Conservation (phyloP, 306 rosid species). For the Canavalia ensiformis region DNA sequence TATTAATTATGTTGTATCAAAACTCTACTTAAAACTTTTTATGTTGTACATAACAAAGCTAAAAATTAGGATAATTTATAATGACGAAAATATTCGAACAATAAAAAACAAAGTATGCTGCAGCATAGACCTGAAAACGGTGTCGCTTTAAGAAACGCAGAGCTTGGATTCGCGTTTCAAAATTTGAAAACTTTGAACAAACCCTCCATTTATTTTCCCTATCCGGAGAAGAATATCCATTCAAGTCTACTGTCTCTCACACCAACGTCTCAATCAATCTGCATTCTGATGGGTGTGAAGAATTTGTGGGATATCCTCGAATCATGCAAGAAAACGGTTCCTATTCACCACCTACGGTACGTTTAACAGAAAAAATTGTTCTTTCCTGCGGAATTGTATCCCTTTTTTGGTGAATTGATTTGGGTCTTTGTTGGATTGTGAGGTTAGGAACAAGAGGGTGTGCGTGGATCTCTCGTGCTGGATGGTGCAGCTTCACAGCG, state of each 20-base stretch:
- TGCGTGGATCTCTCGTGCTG: conserved; percentile 92
- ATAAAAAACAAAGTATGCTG: neutral
- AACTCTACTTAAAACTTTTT: no score
- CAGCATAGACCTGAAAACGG: neutral
- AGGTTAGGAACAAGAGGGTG: conserved; percentile 76
- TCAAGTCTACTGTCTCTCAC: neutral
- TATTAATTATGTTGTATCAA: no score
- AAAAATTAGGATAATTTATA: no score
- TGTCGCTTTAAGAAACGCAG: neutral
- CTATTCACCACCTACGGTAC: conserved; percentile 78
- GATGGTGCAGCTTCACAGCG: conserved; percentile 83
- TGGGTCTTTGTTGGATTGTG: conserved; percentile 48
- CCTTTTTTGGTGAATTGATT: conserved; percentile 7
- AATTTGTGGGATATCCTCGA: conserved; percentile 84
- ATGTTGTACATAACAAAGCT: no score
- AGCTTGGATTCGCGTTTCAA: neutral
- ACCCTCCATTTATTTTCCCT: neutral
- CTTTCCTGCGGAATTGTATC: neutral
- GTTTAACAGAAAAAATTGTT: conserved; percentile 17
- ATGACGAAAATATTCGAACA: no score
- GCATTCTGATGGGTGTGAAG: conserved; percentile 75
- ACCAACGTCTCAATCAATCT: conserved; percentile 32
- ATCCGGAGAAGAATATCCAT: conserved; percentile 8
- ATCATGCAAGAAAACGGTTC: conserved; percentile 88
- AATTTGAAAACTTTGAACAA: conserved; percentile 25